Evolutionary conservation across 768 basidiomycete species (phyloP).

Genomic region (Suillus americanus): DNA sequence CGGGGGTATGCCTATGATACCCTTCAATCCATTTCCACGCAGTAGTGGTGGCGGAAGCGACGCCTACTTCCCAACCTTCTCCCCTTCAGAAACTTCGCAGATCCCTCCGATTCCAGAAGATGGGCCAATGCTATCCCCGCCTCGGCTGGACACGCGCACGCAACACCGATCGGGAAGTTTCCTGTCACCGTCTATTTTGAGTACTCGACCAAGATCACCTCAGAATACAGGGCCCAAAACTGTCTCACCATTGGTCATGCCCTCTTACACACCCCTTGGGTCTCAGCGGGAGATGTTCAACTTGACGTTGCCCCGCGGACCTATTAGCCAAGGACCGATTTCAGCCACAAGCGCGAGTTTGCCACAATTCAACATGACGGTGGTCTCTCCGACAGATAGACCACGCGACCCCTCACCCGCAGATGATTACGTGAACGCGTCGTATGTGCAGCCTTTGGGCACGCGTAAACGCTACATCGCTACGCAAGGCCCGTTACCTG

Average conservation of each 20-base stretch:
- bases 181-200: neutral
- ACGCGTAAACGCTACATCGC: constrained; percentile 88
- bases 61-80: neutral
- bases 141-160: neutral
- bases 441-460: constrained; percentile 84
- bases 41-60: neutral
- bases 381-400: neutral
- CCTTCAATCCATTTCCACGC: neutral
- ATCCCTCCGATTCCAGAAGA: neutral
- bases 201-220: neutral
- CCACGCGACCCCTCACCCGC: constrained; percentile 39
- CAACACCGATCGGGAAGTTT: neutral
- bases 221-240: neutral
- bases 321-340: neutral
- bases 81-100: neutral
- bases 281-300: neutral
- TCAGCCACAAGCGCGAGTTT: neutral
- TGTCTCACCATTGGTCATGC: neutral
- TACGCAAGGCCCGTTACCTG: constrained; percentile 90
- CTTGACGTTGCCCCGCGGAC: neutral
- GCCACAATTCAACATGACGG: neutral
- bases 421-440: constrained; percentile 95
- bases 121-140: neutral
- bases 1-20: neutral
- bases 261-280: neutral